Evolutionary conservation across 1,284 basidiomycete genomes (phyloP), one percentile per base, ranked within the genome.

Genomic region (Trichosporon sp.): DNA sequence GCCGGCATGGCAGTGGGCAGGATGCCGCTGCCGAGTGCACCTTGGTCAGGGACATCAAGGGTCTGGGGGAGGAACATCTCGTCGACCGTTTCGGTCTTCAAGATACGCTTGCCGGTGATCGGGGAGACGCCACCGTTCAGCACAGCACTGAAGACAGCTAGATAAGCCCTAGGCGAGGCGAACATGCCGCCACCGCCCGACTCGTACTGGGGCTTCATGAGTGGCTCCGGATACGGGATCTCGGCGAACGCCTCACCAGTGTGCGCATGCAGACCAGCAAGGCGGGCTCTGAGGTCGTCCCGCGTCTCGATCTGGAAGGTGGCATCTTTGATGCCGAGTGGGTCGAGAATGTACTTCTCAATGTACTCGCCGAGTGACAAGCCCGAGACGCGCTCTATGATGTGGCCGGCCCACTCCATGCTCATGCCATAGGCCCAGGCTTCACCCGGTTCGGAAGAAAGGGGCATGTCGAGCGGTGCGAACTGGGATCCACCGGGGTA

Each of bases 31-130:
- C 68, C 73, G 7, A 77, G 68, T 6, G 66, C 70, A 19, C 76
- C 76, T 56, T 56, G 70, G 46, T 75, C 73, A 12, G 68, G 38
- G 1, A 75, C 61, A 26, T 67, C 67, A 21, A 70, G 71, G 31
- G 67, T 69, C 68, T 76, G 76, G 51, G 74, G 67, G 12, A 43
- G 48, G 65, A 76, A 75, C 76, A 75, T 75, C 21, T 66, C 35
- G 21, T 74, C 46, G 8, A 75, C 66, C 6, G 74, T 74, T 11
- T 71, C 72, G 1, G 66, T 38, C 59, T 73, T 72, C 16, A 77
- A 70, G 31, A 77, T 73, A 4, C 65, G 46, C 14, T 37, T 51
- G 12, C 76, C 76, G 11, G 73, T 74, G 14, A 67, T 38, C 6
- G 48, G 67, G 0, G 69, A 69, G 14, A 65, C 65, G 16, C 76